phyloP scores from a whole-genome alignment of 345 rosid genomes.

The Dimocarpus longan region DNA sequence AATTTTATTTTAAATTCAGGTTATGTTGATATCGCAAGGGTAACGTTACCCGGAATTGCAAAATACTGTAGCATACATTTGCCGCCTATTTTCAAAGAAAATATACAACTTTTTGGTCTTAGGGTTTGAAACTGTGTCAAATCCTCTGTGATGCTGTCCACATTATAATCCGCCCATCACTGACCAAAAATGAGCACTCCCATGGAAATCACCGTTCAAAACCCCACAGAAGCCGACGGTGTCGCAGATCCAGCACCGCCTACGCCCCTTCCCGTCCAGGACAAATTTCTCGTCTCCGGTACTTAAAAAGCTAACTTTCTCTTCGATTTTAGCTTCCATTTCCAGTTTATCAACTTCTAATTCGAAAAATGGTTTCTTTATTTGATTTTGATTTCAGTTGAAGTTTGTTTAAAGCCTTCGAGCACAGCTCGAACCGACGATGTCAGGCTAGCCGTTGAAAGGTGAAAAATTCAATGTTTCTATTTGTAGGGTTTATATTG shows the following conservation, averaged over 20 bases:
- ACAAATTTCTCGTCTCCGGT: slow-evolving; percentile 78
- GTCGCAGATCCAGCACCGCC: slow-evolving; percentile 22
- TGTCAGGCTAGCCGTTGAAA: slow-evolving; percentile 71
- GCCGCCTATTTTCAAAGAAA: slow-evolving; percentile 24
- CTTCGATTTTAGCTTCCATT: neutral
- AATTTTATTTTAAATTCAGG: too few species aligned
- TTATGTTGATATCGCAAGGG: neutral
- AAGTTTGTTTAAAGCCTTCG: slow-evolving; percentile 88
- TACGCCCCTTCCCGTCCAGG: slow-evolving; percentile 38
- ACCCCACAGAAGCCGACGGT: slow-evolving; percentile 24
- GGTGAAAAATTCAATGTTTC: slow-evolving; percentile 29
- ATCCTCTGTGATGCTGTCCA: slow-evolving; percentile 8
- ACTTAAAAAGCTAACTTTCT: neutral
- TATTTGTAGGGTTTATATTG: neutral
- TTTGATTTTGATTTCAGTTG: slow-evolving; percentile 48
- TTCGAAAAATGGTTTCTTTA: neutral
- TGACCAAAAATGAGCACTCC: slow-evolving; percentile 50
- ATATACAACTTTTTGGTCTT: neutral
- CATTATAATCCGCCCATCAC: slow-evolving; percentile 10
- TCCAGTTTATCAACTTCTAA: neutral
- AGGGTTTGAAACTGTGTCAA: slow-evolving; percentile 16
- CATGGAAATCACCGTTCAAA: slow-evolving; percentile 63
- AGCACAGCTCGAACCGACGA: slow-evolving; percentile 79
- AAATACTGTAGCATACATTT: neutral
- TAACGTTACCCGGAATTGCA: neutral